Evolutionary conservation across 768 basidiomycete genomes (phyloP).

Genomic region (Boletellus sp.): DNA sequence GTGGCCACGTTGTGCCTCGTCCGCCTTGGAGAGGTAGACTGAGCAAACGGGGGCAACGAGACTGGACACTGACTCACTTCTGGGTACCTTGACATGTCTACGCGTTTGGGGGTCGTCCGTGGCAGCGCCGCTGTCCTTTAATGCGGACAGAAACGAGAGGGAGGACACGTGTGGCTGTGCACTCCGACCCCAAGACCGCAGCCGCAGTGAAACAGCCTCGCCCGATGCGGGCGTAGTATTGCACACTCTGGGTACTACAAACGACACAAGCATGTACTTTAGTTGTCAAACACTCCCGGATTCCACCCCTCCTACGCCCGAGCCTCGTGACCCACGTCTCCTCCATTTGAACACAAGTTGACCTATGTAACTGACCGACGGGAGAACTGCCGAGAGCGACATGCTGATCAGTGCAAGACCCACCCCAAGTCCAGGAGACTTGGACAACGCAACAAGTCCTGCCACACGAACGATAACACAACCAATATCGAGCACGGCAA

Average conservation of each 20-base stretch:
- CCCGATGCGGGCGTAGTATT: too few species aligned
- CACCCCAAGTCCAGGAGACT: conserved; percentile 8
- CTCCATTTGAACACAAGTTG: background rate
- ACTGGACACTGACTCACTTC: conserved; percentile 31
- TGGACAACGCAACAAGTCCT: conserved; percentile 8
- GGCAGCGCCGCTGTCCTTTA: background rate
- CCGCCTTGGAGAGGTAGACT: conserved; percentile 40
- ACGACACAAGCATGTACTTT: too few species aligned
- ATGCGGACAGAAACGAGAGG: background rate
- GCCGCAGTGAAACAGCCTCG: too few species aligned
- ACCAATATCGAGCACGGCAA: conserved; percentile 19
- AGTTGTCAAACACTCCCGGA: too few species aligned
- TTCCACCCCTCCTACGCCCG: background rate
- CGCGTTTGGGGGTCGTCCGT: background rate
- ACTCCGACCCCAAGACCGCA: too few species aligned
- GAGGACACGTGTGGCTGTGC: conserved; percentile 9
- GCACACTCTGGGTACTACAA: too few species aligned
- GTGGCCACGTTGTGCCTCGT: conserved; percentile 58
- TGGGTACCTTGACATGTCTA: conserved; percentile 39
- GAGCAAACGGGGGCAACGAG: background rate
- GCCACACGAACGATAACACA: conserved; percentile 15
- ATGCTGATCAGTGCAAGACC: conserved; percentile 10
- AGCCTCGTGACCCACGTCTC: background rate
- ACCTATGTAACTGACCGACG: background rate
- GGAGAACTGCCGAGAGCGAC: background rate